phyloP scores from a whole-genome alignment of 345 rosid species.

The Jatropha curcas region DNA sequence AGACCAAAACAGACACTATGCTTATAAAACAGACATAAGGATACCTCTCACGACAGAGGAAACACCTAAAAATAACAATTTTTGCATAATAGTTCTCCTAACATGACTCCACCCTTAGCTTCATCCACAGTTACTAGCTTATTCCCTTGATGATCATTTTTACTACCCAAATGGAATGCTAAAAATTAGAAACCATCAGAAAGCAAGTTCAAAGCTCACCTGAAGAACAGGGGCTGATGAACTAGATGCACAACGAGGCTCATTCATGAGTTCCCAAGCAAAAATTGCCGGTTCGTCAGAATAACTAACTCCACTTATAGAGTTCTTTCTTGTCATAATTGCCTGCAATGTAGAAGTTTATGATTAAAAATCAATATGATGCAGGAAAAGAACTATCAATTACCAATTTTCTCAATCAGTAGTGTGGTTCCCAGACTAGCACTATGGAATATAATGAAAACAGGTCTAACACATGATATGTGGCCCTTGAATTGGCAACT shows the following conservation, averaged over 20 bases:
- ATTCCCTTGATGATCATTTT: not conserved
- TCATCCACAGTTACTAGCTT: not conserved
- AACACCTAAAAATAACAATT: not conserved
- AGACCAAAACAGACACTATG: not conserved
- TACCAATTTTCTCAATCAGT: not conserved
- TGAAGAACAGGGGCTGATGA: conserved; percentile 44
- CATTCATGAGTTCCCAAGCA: conserved; percentile 64
- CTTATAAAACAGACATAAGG: not conserved
- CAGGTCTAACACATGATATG: not conserved
- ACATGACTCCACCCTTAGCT: not conserved
- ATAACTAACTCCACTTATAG: conserved; percentile 42
- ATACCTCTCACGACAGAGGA: not conserved
- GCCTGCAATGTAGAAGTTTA: conserved; percentile 22
- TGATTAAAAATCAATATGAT: not conserved
- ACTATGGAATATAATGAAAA: not conserved
- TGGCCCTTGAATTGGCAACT: not conserved
- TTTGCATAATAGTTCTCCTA: not conserved
- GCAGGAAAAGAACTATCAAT: conserved; percentile 6
- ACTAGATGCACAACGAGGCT: conserved; percentile 46
- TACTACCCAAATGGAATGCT: not conserved
- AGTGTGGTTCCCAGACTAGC: not conserved
- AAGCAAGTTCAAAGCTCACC: conserved; percentile 26
- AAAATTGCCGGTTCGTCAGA: conserved; percentile 51
- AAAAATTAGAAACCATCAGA: not conserved
- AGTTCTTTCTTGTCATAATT: conserved; percentile 44